phyloP scores from a whole-genome alignment of 108 stramenopile genomes.

The Schizochytrium sp. region DNA sequence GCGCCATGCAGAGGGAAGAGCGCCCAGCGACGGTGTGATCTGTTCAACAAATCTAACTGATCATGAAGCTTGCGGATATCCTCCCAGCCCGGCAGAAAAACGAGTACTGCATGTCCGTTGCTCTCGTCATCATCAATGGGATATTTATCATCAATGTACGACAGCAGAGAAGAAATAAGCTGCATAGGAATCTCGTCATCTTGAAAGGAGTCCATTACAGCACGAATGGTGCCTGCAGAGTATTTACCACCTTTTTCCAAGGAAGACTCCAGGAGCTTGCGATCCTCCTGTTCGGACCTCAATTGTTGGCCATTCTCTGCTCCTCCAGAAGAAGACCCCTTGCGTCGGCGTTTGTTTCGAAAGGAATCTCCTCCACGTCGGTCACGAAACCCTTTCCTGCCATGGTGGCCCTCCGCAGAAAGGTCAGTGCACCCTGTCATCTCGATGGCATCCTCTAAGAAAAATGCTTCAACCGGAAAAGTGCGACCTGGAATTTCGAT shows the following conservation, averaged over 20 bases:
- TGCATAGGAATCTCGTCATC: conserved; percentile 66
- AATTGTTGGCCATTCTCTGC: conserved; percentile 10
- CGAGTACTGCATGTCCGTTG: conserved; percentile 81
- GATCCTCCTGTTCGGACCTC: not conserved
- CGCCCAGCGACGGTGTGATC: not conserved
- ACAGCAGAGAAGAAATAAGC: conserved; percentile 81
- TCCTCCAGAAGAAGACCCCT: conserved; percentile 59
- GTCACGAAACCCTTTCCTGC: not conserved
- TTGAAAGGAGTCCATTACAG: not conserved
- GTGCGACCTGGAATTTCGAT: conserved; percentile 94
- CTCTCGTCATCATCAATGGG: conserved; percentile 4
- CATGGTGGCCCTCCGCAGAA: conserved; percentile 41
- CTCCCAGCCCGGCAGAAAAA: conserved; percentile 90
- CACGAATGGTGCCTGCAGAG: not conserved
- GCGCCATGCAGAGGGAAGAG: conserved; percentile 83
- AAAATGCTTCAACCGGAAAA: conserved; percentile 88
- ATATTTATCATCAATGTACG: conserved; percentile 79
- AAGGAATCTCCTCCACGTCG: not conserved
- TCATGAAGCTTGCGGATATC: conserved; percentile 84
- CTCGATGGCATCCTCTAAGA: conserved; percentile 84
- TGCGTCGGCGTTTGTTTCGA: not conserved
- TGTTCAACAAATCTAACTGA: not conserved
- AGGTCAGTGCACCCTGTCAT: conserved; percentile 33
- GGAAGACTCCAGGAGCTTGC: no score
- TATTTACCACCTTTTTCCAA: not conserved